Base-by-base conservation (phyloP, 768 basidiomycete species). In the Leccinum barrowsii region DNA sequence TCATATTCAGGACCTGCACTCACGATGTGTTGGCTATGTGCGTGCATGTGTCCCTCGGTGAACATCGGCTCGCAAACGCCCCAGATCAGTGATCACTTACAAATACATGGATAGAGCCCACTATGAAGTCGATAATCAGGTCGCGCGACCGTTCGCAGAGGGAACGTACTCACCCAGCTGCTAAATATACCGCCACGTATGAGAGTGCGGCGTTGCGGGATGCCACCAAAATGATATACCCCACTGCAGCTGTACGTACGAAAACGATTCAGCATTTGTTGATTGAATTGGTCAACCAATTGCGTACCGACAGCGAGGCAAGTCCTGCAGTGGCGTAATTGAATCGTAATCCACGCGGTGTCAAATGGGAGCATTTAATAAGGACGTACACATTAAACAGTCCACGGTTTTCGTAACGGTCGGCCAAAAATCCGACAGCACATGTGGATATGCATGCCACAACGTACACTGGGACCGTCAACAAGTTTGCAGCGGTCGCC, bases 401-500 rank as follows among this genome's bases (percentile, higher is more conserved):
- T 2, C 85, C 87, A 59, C 90, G 76, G 49, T 77, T 76, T 17
- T 84, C 82, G 58, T 78, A 77, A 52, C 81, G 76, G 67, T 91
- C 89, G 1, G 87, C 87, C 8, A 76, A 51, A 69, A 78, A 87
- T 5, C 87, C 87, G 34, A 89, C 83, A 0, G 71, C 52, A 65
- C 84, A 87, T 4, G 90, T 91, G 40, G 84, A 69, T 22, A 85
- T 74, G 61, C 87, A 85, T 10, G 90, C 90, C 46, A 83, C 77
- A 7, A 77, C 78, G 65, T 91, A 92, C 35, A 90, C 87, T 0
- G 90, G 90, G 5, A 91, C 88, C 4, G 87, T 89, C 55, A 92
- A 71, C 44, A 92, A 75, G 69, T 92, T 91, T 7, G 90, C 89
- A 0, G 79, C 78, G 0, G 88, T 89, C 4, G 87, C 86, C n/a